Evolutionary conservation across 2,329 filamentous ascomycete species (phyloP), one percentile per base, ranked within the genome.

Genomic region (Aspergillus candidus): DNA sequence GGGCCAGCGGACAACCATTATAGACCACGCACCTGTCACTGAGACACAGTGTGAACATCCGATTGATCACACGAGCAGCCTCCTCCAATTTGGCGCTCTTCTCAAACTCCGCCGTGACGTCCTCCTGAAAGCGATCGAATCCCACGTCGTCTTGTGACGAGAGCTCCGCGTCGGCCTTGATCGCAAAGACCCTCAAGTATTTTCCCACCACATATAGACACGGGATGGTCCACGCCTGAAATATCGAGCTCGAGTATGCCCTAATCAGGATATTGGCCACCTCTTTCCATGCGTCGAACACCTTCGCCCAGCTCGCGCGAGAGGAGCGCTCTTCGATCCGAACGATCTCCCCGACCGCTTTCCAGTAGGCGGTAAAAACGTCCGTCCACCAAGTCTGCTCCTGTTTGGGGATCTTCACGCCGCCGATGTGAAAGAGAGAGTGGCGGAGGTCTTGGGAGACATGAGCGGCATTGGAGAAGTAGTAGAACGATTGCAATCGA

Each of bases 181-280:
- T 93, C 38, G 93, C 93, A 67, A 95, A 94, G 35, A 85, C 72
- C 47, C 93, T 78, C 47, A 98, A 69, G 62, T 94, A 89, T 67
- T 88, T 94, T 43, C 89, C 90, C 17, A 84, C 83, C 41, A 86
- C 78, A 61, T 97, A 97, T 32, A 98, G 75, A 60, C 87, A 90
- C 3, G 93, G 90, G 40, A 98, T 82, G 0, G 89, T 93, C 91
- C 93, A 98, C 29, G 88, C 84, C 52, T 88, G 83, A 56, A 97
- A 88, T 3, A 79, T 77, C 43, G 76, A 74, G 52, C 78, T 84
- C 31, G 82, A 84, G 63, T 96, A 96, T 29, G 88, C 89, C 53
- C 88, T 80, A 46, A 90, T 83, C 32, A 97, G 73, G 38, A 76
- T 73, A 50, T 84, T 86, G 36, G 86, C 80, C 49, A 97, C 62